These are phyloP conservation scores for Nemania sp. DNA, from an alignment of 2,329 filamentous ascomycete genomes.

Conservation along the genomic window DNA sequence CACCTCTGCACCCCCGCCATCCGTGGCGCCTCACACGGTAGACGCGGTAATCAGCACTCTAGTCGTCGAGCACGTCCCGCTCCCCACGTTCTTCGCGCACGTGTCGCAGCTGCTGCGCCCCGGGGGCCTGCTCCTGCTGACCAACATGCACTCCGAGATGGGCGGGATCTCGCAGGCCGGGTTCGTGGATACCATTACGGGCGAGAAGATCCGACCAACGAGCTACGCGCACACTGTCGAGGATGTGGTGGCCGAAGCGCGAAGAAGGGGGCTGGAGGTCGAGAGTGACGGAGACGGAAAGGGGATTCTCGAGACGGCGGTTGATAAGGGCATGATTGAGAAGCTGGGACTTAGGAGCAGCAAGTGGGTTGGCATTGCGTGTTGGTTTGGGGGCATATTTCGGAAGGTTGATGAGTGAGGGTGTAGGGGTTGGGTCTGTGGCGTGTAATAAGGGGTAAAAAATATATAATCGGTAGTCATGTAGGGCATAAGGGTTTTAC, in stretches of 20 bases:
- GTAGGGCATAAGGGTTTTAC: too few relatives aligned
- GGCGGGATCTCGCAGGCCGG: slow-evolving; percentile 62
- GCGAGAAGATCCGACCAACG: slow-evolving; percentile 61
- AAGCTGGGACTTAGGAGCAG: slow-evolving; percentile 62
- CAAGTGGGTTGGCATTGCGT: slow-evolving; percentile 65
- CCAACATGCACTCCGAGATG: slow-evolving; percentile 72
- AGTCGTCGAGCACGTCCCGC: slow-evolving; percentile 66
- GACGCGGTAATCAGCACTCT: slow-evolving; percentile 63
- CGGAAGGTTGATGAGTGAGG: slow-evolving; percentile 32
- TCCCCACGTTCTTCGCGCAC: slow-evolving; percentile 54
- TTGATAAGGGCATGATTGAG: slow-evolving; percentile 60
- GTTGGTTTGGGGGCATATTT: slow-evolving; percentile 59
- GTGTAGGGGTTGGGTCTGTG: too few relatives aligned
- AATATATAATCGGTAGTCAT: too few relatives aligned
- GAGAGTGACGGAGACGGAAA: slow-evolving; percentile 38
- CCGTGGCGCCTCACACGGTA: slow-evolving; percentile 36
- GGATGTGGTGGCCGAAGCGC: slow-evolving; percentile 57
- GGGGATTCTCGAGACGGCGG: slow-evolving; percentile 45
- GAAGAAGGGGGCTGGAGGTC: slow-evolving; percentile 49
- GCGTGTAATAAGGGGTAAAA: too few relatives aligned
- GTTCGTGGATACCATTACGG: slow-evolving; percentile 58
- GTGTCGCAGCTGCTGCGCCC: slow-evolving; percentile 50
- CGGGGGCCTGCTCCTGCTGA: slow-evolving; percentile 60
- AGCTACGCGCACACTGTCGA: slow-evolving; percentile 61
- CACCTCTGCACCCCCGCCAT: slow-evolving; percentile 33